Evolutionary conservation across 139 green algal genomes (phyloP).

Genomic region (Pleodorina starrii): DNA sequence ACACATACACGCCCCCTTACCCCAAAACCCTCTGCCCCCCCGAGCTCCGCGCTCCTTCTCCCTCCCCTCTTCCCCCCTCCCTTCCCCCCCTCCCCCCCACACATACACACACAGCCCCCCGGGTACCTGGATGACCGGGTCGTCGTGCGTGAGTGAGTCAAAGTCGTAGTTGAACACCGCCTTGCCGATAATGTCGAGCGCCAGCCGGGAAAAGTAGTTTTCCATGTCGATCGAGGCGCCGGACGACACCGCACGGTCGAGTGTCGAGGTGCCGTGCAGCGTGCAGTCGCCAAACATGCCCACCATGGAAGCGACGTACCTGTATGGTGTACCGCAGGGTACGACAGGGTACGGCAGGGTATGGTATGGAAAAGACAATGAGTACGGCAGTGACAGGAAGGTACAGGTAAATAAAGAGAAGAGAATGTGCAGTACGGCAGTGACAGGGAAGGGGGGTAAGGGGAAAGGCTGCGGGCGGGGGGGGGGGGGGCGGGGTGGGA

Average conservation of each 20-base stretch:
- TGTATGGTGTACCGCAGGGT: too few species aligned
- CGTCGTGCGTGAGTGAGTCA: constrained; percentile 89
- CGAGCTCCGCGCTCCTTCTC: neutral
- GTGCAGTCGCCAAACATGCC: constrained; percentile 93
- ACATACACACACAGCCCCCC: too few species aligned
- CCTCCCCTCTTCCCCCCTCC: neutral
- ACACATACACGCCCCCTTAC: too few species aligned
- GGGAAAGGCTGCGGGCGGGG: too few species aligned
- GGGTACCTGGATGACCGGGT: constrained; percentile 89
- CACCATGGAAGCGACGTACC: constrained; percentile 87
- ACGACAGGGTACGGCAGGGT: too few species aligned
- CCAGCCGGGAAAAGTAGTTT: constrained; percentile 94
- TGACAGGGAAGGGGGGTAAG: too few species aligned
- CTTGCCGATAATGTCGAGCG: constrained; percentile 98
- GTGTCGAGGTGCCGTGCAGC: constrained; percentile 71
- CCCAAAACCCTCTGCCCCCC: too few species aligned
- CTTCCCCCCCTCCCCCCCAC: neutral
- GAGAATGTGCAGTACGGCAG: too few species aligned
- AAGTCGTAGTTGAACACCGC: constrained; percentile 99
- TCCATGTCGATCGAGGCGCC: constrained; percentile 90
- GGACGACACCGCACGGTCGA: constrained; percentile 63
- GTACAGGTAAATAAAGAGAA: too few species aligned
- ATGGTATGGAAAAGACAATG: too few species aligned
- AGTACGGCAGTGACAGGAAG: too few species aligned
- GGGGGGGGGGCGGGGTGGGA: too few species aligned